phyloP scores from a whole-genome alignment of 805 yeast genomes.

The Cyberlindnera maclurae region DNA sequence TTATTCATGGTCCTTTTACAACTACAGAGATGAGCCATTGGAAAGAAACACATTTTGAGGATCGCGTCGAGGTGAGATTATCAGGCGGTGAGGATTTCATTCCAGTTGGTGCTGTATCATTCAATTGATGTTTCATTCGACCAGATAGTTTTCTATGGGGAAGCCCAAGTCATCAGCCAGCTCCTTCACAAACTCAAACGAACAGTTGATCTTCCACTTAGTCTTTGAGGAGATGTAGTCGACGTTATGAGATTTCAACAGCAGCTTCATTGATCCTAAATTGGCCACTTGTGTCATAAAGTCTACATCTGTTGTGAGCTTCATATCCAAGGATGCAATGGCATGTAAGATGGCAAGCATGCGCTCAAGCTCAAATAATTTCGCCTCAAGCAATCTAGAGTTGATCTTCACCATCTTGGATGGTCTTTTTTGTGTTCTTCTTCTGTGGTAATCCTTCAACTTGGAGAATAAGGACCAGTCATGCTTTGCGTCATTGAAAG shows the following conservation, averaged over 20 bases:
- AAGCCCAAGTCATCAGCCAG: constrained; percentile 60
- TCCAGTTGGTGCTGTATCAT: constrained; percentile 4
- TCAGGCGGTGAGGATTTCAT: constrained; percentile 14
- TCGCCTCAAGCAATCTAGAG: constrained; percentile 60
- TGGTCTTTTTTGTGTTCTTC: constrained; percentile 31
- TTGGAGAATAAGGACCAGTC: constrained; percentile 69
- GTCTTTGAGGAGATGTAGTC: constrained; percentile 62
- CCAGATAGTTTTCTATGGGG: constrained; percentile 56
- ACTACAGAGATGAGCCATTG: constrained; percentile 42
- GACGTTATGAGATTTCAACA: constrained; percentile 28
- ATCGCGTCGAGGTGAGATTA: constrained; percentile 34
- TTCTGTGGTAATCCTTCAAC: constrained; percentile 38
- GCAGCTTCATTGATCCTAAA: constrained; percentile 27
- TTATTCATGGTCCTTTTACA: constrained; percentile 45
- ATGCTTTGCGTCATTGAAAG: constrained; percentile 60
- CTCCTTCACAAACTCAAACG: constrained; percentile 55
- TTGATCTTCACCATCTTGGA: constrained; percentile 39
- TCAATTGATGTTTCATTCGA: constrained; percentile 22
- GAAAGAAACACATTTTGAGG: constrained; percentile 41
- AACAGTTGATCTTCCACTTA: constrained; percentile 72
- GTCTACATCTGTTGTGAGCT: constrained; percentile 26
- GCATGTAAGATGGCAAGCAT: constrained; percentile 73
- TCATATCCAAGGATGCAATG: constrained; percentile 41
- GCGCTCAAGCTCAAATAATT: constrained; percentile 71
- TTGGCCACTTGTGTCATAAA: constrained; percentile 29